A percentile compares a stretch with the other conserved stretches of the same genome.
phyloP scores from a whole-genome alignment of 108 stramenopile genomes.

The Nitzschia sp. region DNA sequence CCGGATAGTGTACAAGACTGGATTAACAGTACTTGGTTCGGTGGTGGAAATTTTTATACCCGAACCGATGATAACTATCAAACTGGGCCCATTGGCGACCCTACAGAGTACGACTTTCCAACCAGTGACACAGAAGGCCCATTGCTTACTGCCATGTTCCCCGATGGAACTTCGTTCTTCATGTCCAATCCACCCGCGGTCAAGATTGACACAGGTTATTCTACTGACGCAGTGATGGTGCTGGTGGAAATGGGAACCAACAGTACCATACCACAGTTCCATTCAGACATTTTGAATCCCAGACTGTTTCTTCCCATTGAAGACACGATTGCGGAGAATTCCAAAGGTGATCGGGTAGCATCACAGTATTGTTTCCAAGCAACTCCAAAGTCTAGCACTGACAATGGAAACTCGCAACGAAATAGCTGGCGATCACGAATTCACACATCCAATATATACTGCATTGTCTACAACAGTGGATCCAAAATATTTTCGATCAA shows the following conservation, averaged over 20 bases:
- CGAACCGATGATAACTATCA: too few species aligned
- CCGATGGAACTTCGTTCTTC: too few species aligned
- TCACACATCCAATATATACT: slow-evolving; percentile 7
- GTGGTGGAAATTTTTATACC: too few species aligned
- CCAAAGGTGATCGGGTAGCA: neutral
- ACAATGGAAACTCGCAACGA: slow-evolving; percentile 4
- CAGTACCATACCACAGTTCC: slow-evolving; percentile 4
- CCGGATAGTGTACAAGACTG: slow-evolving; percentile 9
- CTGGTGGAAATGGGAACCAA: slow-evolving; percentile 11
- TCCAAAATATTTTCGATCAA: neutral
- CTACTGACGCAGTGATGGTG: neutral
- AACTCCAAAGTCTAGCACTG: neutral
- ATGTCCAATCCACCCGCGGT: too few species aligned
- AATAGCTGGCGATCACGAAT: slow-evolving; percentile 5
- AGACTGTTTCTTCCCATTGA: slow-evolving; percentile 4
- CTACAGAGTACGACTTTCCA: too few species aligned
- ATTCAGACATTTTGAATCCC: slow-evolving; percentile 13
- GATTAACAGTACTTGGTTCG: neutral
- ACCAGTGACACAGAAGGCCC: too few species aligned
- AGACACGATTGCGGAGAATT: neutral
- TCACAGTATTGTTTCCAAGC: slow-evolving; percentile 9
- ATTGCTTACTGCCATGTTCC: too few species aligned
- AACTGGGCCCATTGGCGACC: too few species aligned
- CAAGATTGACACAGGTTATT: too few species aligned
- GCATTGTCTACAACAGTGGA: slow-evolving; percentile 1